These are phyloP conservation scores for Carex parvula DNA, from an alignment of 176 grass and related monocot species.

Conservation along the genomic window DNA sequence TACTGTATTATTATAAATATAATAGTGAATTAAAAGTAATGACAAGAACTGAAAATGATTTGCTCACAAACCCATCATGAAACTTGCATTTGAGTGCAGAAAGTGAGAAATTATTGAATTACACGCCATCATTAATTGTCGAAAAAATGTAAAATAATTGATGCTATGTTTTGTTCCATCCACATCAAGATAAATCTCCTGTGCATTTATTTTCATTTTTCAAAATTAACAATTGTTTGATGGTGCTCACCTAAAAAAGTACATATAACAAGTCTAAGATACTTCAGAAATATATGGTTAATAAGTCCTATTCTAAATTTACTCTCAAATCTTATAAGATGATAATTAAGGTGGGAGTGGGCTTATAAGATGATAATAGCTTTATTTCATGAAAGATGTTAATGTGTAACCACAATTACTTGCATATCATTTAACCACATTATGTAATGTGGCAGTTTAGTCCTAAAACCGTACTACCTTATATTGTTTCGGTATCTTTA, in stretches of 20 bases:
- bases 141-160: no score
- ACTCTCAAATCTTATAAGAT: no score
- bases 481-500: not conserved
- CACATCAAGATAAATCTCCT: not conserved
- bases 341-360: no score
- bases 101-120: not conserved
- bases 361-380: no score
- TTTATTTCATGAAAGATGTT: not conserved
- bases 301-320: no score
- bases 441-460: not conserved
- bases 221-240: no score
- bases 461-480: no score
- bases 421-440: not conserved
- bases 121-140: not conserved
- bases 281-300: no score
- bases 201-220: not conserved
- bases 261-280: no score
- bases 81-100: not conserved
- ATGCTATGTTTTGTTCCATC: not conserved
- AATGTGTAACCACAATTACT: not conserved
- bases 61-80: not conserved
- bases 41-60: not conserved
- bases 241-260: not conserved
- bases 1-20: not conserved
- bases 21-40: not conserved